Percentiles rank a stretch among this genome's conserved stretches.
Evolutionary conservation across 1,284 basidiomycete genomes (phyloP).

Genomic region (Moniliophthora roreri): DNA sequence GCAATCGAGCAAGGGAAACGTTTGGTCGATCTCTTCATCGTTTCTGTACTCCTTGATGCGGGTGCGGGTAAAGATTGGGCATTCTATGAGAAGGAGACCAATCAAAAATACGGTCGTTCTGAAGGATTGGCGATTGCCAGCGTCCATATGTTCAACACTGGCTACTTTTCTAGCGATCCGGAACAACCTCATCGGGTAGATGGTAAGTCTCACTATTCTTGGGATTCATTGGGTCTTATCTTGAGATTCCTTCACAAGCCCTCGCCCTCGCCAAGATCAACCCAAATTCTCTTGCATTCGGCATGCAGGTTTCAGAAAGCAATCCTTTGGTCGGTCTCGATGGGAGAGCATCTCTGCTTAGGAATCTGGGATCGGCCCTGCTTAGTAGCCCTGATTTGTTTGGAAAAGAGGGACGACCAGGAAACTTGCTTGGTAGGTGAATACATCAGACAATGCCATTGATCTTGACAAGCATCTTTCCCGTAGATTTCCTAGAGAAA

Average conservation of each 20-base stretch:
- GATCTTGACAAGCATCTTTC: constrained; percentile 1
- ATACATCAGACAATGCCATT: constrained; percentile 1
- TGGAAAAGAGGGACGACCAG: constrained; percentile 71
- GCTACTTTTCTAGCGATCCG: constrained; percentile 76
- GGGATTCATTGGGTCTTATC: not conserved
- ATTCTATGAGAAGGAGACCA: constrained; percentile 66
- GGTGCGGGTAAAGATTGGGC: constrained; percentile 87
- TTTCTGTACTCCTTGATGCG: constrained; percentile 91
- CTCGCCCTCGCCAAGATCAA: constrained; percentile 71
- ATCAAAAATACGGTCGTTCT: constrained; percentile 67
- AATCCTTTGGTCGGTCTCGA: constrained; percentile 94
- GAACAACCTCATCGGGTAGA: constrained; percentile 74
- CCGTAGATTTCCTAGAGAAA: constrained; percentile 68
- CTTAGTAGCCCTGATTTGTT: constrained; percentile 65
- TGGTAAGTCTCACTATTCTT: constrained; percentile 44
- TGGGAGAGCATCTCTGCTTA: constrained; percentile 79
- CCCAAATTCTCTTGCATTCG: constrained; percentile 57
- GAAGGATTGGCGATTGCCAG: constrained; percentile 95
- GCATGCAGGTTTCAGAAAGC: constrained; percentile 76
- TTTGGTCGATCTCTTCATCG: constrained; percentile 88
- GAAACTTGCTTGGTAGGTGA: constrained; percentile 73
- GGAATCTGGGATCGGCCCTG: constrained; percentile 73
- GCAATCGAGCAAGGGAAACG: constrained; percentile 67
- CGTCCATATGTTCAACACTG: constrained; percentile 84
- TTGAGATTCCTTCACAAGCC: constrained; percentile 44